Conservation (phyloP, 495 filamentous ascomycete species). For the Hypomontagnella submonticulosa region DNA sequence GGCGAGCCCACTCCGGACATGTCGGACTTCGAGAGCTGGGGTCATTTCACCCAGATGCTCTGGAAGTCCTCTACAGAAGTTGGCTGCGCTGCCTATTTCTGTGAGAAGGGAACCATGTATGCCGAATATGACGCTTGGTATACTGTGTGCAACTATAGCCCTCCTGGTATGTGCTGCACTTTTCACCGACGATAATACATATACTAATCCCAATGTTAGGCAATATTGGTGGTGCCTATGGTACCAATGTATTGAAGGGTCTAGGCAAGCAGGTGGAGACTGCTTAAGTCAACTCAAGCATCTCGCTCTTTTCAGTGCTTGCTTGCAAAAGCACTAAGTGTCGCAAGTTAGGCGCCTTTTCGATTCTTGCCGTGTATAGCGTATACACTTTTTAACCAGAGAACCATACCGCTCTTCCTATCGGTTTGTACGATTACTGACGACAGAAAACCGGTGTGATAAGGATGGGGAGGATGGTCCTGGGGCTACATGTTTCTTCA, state of each 20-base stretch:
- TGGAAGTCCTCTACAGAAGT: constrained; percentile 79
- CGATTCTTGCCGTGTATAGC: constrained; percentile 51
- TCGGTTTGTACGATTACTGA: constrained; percentile 35
- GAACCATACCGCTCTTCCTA: not conserved
- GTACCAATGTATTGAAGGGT: constrained; percentile 68
- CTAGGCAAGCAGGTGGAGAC: constrained; percentile 49
- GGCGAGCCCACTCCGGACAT: constrained; percentile 61
- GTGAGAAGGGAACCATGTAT: constrained; percentile 59
- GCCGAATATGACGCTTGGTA: constrained; percentile 57
- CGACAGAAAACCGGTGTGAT: constrained; percentile 36
- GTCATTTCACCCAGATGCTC: constrained; percentile 91
- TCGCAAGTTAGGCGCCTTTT: constrained; percentile 25
- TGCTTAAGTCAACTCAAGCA: constrained; percentile 38
- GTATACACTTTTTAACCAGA: constrained; percentile 25
- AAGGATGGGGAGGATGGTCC: constrained; percentile 28
- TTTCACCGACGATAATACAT: not conserved
- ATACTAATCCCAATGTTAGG: constrained; percentile 58
- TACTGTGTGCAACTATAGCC: constrained; percentile 91
- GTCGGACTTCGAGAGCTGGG: constrained; percentile 74
- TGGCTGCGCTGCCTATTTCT: constrained; percentile 75
- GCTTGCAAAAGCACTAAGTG: constrained; percentile 22
- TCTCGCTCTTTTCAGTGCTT: constrained; percentile 27
- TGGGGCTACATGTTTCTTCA: constrained; percentile 38
- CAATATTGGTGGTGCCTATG: constrained; percentile 75
- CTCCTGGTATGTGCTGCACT: constrained; percentile 65